A percentile compares a stretch with the other conserved stretches of the same genome.
Evolutionary conservation across 192 early-diverging fungal genomes (phyloP).

Genomic region (Coemansia sp.): DNA sequence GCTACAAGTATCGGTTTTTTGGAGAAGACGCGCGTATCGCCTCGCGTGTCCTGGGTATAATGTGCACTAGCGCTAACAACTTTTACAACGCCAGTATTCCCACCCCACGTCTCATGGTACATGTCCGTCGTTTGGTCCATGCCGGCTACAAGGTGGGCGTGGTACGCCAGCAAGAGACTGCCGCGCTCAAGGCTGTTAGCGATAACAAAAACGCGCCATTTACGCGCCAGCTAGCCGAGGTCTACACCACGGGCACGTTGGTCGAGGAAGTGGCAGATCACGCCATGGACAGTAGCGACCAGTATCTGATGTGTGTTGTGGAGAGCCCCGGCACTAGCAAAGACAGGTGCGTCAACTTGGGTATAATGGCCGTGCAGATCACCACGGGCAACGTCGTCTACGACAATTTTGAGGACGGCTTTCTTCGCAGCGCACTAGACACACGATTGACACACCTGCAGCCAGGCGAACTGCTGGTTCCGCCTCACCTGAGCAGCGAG

Average conservation of each 20-base stretch:
- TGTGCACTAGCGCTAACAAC: conserved; percentile 76
- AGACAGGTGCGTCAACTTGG: conserved; percentile 54
- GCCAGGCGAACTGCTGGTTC: conserved; percentile 35
- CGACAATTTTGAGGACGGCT: conserved; percentile 35
- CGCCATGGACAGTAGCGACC: conserved; percentile 57
- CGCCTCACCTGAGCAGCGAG: conserved; percentile 18
- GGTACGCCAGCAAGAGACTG: conserved; percentile 82
- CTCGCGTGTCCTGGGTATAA: conserved; percentile 77
- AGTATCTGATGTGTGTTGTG: conserved; percentile 88
- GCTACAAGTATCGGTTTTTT: conserved; percentile 95
- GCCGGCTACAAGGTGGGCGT: conserved; percentile 88
- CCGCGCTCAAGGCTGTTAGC: conserved; percentile 79
- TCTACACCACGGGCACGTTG: conserved; percentile 88
- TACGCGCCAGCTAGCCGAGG: conserved; percentile 74
- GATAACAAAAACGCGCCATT: conserved; percentile 77
- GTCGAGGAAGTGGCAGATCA: conserved; percentile 83
- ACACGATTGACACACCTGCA: conserved; percentile 44
- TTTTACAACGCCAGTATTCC: conserved; percentile 85
- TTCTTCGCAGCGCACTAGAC: conserved; percentile 37
- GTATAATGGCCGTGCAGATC: conserved; percentile 87
- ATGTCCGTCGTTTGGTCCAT: conserved; percentile 78
- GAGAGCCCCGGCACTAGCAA: conserved; percentile 41
- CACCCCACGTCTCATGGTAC: conserved; percentile 73
- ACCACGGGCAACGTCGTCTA: conserved; percentile 82
- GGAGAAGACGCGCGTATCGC: conserved; percentile 85